phyloP scores from a whole-genome alignment of 192 early-diverging fungal species.

The Gigaspora rosea region DNA sequence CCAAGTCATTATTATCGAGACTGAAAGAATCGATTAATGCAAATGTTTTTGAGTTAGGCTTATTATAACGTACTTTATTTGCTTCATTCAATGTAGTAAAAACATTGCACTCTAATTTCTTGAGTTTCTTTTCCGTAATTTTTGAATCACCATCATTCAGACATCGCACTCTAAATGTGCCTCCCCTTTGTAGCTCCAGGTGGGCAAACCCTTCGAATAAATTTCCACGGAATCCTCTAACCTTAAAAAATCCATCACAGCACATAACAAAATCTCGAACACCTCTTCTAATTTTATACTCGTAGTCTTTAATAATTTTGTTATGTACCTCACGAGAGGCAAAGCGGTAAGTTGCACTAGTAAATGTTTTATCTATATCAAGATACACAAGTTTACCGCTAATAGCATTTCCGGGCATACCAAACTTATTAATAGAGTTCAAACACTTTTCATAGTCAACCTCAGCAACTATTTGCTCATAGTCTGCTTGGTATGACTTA shows the following conservation, averaged over 20 bases:
- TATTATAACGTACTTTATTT: neutral
- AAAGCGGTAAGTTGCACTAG: neutral
- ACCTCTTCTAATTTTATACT: neutral
- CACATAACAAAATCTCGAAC: neutral
- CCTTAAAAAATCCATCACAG: neutral
- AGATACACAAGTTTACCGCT: neutral
- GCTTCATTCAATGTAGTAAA: neutral
- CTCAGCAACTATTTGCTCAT: neutral
- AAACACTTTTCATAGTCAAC: neutral
- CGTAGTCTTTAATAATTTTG: neutral
- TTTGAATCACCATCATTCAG: neutral
- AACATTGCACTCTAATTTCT: neutral
- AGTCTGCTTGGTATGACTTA: neutral
- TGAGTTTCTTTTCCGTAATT: neutral
- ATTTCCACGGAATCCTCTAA: neutral
- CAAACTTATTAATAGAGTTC: neutral
- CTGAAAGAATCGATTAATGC: slow-evolving; percentile 2
- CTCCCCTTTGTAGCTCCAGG: neutral
- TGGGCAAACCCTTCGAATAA: slow-evolving; percentile 8
- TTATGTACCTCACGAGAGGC: neutral
- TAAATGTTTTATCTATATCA: neutral
- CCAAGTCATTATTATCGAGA: neutral
- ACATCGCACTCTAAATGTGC: neutral
- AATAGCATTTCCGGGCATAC: neutral
- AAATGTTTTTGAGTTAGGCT: neutral